Conservation (phyloP, 352 stramenopile genomes). For the Phytophthora chlamydospora region DNA sequence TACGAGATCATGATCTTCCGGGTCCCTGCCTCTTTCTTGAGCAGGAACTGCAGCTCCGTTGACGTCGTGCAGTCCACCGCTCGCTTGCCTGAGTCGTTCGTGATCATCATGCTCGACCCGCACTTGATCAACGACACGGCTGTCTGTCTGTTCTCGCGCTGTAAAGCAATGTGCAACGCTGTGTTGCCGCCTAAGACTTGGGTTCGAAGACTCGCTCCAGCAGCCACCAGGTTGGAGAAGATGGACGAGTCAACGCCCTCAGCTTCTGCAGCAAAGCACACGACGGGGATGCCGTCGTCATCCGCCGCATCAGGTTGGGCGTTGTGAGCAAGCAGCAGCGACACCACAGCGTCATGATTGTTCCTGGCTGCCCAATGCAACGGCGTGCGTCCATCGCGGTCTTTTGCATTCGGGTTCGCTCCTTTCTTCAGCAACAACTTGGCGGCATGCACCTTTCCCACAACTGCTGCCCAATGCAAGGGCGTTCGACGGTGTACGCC, state of each 20-base stretch:
- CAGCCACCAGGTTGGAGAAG: constrained; percentile 48
- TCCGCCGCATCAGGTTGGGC: constrained; percentile 56
- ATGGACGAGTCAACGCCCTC: constrained; percentile 58
- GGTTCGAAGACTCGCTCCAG: constrained; percentile 50
- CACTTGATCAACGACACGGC: constrained; percentile 74
- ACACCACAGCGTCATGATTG: constrained; percentile 60
- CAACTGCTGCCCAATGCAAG: constrained; percentile 76
- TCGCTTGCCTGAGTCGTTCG: constrained; percentile 65
- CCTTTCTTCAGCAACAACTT: constrained; percentile 48
- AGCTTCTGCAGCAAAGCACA: constrained; percentile 71
- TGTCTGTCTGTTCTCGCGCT: constrained; percentile 70
- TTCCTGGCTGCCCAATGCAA: constrained; percentile 83
- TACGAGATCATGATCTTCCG: constrained; percentile 88
- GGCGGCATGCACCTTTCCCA: constrained; percentile 46
- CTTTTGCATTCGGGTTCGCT: constrained; percentile 61
- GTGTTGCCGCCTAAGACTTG: constrained; percentile 63
- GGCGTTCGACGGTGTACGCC: constrained; percentile 72
- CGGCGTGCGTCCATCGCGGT: constrained; percentile 65
- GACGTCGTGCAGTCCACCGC: constrained; percentile 84
- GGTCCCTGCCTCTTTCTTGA: constrained; percentile 76
- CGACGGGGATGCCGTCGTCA: constrained; percentile 48
- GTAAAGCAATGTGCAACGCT: constrained; percentile 73
- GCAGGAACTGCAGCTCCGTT: constrained; percentile 72
- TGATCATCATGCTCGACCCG: constrained; percentile 72
- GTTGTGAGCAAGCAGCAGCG: constrained; percentile 51